Conservation (phyloP, 2,329 filamentous ascomycete genomes). For the Nectriaceae sp. region DNA sequence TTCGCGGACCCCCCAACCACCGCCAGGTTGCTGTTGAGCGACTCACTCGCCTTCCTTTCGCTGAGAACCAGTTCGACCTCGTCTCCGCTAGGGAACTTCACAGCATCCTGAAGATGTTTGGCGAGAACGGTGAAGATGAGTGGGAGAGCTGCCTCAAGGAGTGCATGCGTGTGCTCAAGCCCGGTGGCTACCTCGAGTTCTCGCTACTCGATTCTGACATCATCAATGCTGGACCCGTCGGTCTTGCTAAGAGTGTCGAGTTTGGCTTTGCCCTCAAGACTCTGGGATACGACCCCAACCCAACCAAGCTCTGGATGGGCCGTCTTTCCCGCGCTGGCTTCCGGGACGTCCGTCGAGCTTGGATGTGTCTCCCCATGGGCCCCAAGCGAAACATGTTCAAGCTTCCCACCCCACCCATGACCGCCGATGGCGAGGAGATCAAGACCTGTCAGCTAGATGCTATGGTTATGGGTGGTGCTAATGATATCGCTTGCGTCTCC, state of each 20-base stretch:
- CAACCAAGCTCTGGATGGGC: slow-evolving; percentile 78
- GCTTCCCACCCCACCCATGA: slow-evolving; percentile 32
- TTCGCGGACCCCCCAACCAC: slow-evolving; percentile 86
- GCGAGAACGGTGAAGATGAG: slow-evolving; percentile 73
- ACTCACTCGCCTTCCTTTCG: slow-evolving; percentile 82
- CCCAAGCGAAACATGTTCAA: slow-evolving; percentile 37
- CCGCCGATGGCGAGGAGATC: slow-evolving; percentile 43
- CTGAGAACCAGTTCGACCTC: slow-evolving; percentile 83
- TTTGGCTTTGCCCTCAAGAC: slow-evolving; percentile 90
- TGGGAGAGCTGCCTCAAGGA: slow-evolving; percentile 85
- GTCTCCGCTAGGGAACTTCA: slow-evolving; percentile 88
- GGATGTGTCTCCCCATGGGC: slow-evolving; percentile 88
- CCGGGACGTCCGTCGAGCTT: slow-evolving; percentile 76
- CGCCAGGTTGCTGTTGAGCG: slow-evolving; percentile 76
- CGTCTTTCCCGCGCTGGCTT: slow-evolving; percentile 78
- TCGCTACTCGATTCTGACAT: slow-evolving; percentile 87
- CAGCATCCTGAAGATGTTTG: slow-evolving; percentile 74
- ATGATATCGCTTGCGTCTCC: slow-evolving; percentile 71
- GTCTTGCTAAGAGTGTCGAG: slow-evolving; percentile 82
- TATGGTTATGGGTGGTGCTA: slow-evolving; percentile 66
- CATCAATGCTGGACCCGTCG: slow-evolving; percentile 77
- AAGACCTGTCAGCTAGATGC: slow-evolving; percentile 60
- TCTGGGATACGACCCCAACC: slow-evolving; percentile 83
- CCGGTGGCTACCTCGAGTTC: slow-evolving; percentile 91
- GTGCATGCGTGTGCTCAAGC: slow-evolving; percentile 88